Base-by-base conservation (phyloP, 2,329 filamentous ascomycete genomes). In the Cladosporium cucumerinum region DNA sequence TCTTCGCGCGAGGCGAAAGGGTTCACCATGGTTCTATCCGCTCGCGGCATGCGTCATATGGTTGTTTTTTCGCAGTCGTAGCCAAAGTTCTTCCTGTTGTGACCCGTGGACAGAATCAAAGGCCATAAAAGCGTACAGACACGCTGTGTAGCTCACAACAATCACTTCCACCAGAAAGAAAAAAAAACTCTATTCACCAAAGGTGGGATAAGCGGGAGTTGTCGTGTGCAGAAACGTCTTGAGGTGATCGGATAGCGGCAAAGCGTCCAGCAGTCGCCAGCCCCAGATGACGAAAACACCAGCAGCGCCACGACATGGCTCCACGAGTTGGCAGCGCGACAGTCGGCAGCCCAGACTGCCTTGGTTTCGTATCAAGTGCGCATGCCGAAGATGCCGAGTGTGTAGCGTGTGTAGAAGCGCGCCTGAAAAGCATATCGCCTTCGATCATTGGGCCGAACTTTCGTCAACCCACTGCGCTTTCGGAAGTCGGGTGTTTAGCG, bases 231-330 rank as follows among this genome's bases (percentile, higher is more conserved):
- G 18, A 30, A 49, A 25, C 21, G 54, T 58, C 55, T 58, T n/a
- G 55, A 58, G 55, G 55, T 58, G 26, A 28, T 36, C 55, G 55
- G 55, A 58, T 58, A 58, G 28, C 55, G 55, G 55, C 55, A 58
- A 57, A 36, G 8, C n/a, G 1, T 25, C 28, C 14, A 36, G 55
- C 21, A 26, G 6, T 5, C 54, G 54, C n/a, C 52, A 21, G 52
- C 52, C 11, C 54, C 34, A n/a, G 18, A 58, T 58, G 55, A 58
- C 55, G 55, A 58, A 23, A 46, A 34, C 34, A 28, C 8, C 55
- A 34, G 32, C 54, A 32, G 51, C 51, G 51, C 51, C 51, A 32
- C 51, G 51, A 55, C 55, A 46, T 30, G n/a, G 39, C 39, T 39
- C 48, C 25, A 51, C 16, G 18, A 32, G 51, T 30, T 32, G 51